Conservation (phyloP, 208 protist species). For the Histomonas meleagridis region DNA sequence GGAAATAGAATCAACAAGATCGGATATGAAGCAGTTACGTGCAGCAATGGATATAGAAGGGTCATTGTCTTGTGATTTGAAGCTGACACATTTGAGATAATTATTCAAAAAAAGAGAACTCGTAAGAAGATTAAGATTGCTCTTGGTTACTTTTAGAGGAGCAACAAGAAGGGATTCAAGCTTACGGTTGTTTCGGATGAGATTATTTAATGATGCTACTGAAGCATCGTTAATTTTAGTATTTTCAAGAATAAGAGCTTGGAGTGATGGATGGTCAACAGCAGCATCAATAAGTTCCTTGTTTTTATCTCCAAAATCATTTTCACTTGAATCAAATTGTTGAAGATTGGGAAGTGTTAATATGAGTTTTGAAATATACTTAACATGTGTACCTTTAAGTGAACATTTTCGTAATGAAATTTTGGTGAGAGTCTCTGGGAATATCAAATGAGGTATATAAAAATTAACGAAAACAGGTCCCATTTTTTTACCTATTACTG, state of each 20-base stretch:
- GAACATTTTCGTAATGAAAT: not conserved
- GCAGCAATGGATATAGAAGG: not conserved
- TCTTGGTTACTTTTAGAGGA: not conserved
- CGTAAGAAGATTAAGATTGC: not conserved
- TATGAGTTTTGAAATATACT: not conserved
- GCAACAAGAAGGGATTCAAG: not conserved
- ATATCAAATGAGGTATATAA: not conserved
- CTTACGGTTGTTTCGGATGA: not conserved
- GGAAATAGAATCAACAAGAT: constrained; percentile 11
- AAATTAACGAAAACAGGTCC: not conserved
- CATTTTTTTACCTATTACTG: not conserved
- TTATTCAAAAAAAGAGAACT: not conserved
- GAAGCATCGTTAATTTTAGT: not conserved
- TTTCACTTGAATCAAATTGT: constrained; percentile 14
- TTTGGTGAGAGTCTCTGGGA: not conserved
- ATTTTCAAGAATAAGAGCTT: not conserved
- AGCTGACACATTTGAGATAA: not conserved
- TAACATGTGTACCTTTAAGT: no score
- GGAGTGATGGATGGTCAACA: not conserved
- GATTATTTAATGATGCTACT: not conserved
- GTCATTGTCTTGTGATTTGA: not conserved
- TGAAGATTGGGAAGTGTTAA: not conserved
- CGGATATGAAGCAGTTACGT: not conserved
- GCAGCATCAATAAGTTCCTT: not conserved
- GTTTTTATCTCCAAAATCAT: not conserved